Conservation (phyloP, 1,284 basidiomycete species). For the Calocybe gambosa region DNA sequence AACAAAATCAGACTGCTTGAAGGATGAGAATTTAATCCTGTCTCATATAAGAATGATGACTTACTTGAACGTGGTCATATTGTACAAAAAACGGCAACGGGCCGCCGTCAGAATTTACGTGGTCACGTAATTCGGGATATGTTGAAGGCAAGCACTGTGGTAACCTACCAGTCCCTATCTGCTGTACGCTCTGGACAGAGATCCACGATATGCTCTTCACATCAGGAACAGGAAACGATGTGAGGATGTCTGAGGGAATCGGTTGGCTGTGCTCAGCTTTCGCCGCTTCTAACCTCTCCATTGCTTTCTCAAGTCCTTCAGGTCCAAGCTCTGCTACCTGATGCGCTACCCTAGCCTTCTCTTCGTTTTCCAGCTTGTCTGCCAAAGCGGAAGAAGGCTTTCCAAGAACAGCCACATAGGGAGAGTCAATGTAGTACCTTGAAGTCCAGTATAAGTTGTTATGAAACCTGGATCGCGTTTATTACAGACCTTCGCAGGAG, state of each 20-base stretch:
- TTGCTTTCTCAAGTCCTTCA: conserved; percentile 73
- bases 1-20: conserved; percentile 82
- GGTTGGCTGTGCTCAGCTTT: conserved; percentile 83
- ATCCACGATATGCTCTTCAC: conserved; percentile 94
- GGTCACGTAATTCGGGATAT: conserved; percentile 44
- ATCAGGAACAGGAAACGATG: conserved; percentile 81
- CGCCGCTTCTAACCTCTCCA: conserved; percentile 70
- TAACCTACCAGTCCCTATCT: conserved; percentile 45
- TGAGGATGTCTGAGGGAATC: conserved; percentile 79
- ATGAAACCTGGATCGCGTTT: neutral
- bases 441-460: conserved; percentile 8
- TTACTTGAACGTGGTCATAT: conserved; percentile 81
- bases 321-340: conserved; percentile 74
- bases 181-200: conserved; percentile 78
- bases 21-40: neutral
- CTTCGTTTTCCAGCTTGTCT: conserved; percentile 75
- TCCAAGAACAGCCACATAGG: conserved; percentile 73
- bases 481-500: conserved; percentile 69
- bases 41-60: conserved; percentile 14
- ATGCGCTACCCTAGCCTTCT: conserved; percentile 70
- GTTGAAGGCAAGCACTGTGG: conserved; percentile 9
- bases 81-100: conserved; percentile 86
- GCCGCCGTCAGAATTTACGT: conserved; percentile 68
- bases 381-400: conserved; percentile 87
- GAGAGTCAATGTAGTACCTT: conserved; percentile 75